phyloP scores from a whole-genome alignment of 495 filamentous ascomycete species.

The Aspergillus sclerotioniger region DNA sequence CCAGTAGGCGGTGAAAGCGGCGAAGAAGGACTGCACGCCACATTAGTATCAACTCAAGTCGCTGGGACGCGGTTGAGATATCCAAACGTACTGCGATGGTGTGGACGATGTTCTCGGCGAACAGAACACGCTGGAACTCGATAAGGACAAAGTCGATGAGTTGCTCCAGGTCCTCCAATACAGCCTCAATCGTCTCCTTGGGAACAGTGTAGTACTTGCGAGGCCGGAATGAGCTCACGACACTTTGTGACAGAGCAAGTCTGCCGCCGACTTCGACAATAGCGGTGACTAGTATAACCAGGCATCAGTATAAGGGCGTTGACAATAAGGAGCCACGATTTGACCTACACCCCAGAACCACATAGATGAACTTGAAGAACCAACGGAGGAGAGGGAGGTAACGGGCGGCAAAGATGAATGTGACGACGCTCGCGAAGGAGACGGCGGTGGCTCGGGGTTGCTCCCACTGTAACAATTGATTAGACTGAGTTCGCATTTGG shows the following conservation, averaged over 20 bases:
- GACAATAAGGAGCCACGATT: neutral
- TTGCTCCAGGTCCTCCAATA: conserved; percentile 84
- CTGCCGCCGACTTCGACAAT: conserved; percentile 75
- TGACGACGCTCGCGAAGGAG: conserved; percentile 69
- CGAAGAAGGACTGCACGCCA: conserved; percentile 62
- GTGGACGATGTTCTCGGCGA: conserved; percentile 84
- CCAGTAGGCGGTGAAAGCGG: conserved; percentile 85
- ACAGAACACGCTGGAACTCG: conserved; percentile 91
- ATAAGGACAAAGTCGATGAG: conserved; percentile 97
- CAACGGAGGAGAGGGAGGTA: conserved; percentile 89
- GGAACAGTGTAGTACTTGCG: conserved; percentile 90
- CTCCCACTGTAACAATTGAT: conserved; percentile 54
- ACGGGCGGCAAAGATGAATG: conserved; percentile 83
- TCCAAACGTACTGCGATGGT: conserved; percentile 68
- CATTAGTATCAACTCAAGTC: neutral
- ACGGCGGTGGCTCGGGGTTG: conserved; percentile 79
- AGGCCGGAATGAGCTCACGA: conserved; percentile 84
- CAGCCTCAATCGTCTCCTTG: conserved; percentile 73
- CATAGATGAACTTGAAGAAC: conserved; percentile 79
- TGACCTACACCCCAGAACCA: conserved; percentile 60
- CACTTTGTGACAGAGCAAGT: conserved; percentile 68
- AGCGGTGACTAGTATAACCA: conserved; percentile 59
- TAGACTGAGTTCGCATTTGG: neutral
- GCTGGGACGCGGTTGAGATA: neutral
- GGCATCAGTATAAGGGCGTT: neutral